phyloP scores from a whole-genome alignment of 257 asterid genomes.

The Echium plantagineum region DNA sequence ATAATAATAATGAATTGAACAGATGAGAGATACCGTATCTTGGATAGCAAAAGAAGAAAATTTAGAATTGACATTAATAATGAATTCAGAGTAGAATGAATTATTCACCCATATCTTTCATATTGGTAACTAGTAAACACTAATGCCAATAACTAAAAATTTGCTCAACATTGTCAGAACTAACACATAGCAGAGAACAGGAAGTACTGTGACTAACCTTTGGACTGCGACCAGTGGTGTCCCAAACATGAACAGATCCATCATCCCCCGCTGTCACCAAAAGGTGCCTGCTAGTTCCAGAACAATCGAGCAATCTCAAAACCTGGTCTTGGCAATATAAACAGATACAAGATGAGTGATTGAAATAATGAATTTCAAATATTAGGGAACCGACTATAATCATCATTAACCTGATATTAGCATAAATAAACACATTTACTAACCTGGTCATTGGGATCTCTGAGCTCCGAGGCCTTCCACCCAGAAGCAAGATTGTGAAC shows the following conservation, averaged over 20 bases:
- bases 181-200: slow-evolving; percentile 9
- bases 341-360: slow-evolving; percentile 15
- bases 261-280: slow-evolving; percentile 98
- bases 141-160: too few relatives aligned
- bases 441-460: slow-evolving; percentile 97
- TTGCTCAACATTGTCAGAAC: slow-evolving; percentile 3
- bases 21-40: too few relatives aligned
- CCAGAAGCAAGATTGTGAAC: slow-evolving; percentile 98
- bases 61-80: too few relatives aligned
- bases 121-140: neutral
- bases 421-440: slow-evolving; percentile 11
- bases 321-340: slow-evolving; percentile 48
- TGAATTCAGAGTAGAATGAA: neutral
- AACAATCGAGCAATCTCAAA: slow-evolving; percentile 87
- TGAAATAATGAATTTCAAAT: slow-evolving; percentile 4
- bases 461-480: slow-evolving; percentile 80
- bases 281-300: slow-evolving; percentile 89
- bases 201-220: slow-evolving; percentile 41
- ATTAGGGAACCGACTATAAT: slow-evolving; percentile 11
- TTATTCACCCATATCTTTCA: neutral
- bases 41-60: too few relatives aligned
- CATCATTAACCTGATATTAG: slow-evolving; percentile 10
- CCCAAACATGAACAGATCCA: slow-evolving; percentile 97
- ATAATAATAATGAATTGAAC: neutral
- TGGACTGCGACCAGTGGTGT: slow-evolving; percentile 91